phyloP scores from a whole-genome alignment of 2,329 filamentous ascomycete genomes.

The Coniella vitis region DNA sequence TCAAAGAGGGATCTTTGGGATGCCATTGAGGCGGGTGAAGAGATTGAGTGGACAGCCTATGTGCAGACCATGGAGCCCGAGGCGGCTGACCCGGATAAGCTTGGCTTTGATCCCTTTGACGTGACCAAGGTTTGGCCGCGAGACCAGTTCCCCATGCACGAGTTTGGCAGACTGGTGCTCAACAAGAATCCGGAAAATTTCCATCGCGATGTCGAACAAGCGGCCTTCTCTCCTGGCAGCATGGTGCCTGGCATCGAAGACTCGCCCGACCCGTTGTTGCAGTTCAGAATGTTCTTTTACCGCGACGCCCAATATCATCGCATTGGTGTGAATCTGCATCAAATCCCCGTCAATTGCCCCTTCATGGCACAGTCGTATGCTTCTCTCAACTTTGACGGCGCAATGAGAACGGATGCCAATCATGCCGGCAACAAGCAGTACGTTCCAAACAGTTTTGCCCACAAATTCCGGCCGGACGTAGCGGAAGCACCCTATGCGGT shows the following conservation, averaged over 20 bases:
- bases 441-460: no score
- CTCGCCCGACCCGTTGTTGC: constrained; percentile 48
- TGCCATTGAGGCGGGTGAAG: constrained; percentile 37
- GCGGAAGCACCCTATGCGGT: no score
- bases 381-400: no score
- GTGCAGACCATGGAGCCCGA: constrained; percentile 48
- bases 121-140: constrained; percentile 50
- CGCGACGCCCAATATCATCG: no score
- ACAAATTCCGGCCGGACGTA: no score
- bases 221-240: constrained; percentile 48
- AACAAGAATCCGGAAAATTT: constrained; percentile 37
- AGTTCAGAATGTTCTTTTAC: no score
- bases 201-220: constrained; percentile 45
- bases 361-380: no score
- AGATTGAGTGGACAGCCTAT: constrained; percentile 44
- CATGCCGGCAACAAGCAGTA: no score
- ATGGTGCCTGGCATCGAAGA: constrained; percentile 49
- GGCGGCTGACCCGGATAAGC: constrained; percentile 39
- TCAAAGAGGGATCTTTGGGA: constrained; percentile 40
- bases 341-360: no score
- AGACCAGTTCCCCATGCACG: constrained; percentile 38
- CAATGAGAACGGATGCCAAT: no score
- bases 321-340: no score
- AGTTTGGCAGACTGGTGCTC: constrained; percentile 43
- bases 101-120: constrained; percentile 51